Percentiles rank a stretch among this genome's conserved stretches.
Evolutionary conservation across 2,329 filamentous ascomycete genomes (phyloP).

Genomic region (Rhynchosporium secalis): DNA sequence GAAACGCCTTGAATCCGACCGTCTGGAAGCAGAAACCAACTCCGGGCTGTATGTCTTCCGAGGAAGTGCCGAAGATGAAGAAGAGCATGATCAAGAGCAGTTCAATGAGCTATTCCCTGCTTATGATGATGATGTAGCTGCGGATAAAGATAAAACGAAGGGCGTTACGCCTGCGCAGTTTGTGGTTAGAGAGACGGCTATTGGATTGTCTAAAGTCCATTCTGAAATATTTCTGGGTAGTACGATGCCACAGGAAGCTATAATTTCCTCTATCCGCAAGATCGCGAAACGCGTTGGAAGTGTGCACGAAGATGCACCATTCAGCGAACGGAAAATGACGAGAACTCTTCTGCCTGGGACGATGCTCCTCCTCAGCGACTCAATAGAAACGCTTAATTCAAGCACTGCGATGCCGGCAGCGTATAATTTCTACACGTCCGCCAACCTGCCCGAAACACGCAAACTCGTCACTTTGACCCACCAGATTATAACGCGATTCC

Average conservation of each 20-base stretch:
- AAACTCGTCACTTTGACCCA: conserved; percentile 70
- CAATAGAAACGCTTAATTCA: conserved; percentile 50
- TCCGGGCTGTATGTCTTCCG: conserved; percentile 81
- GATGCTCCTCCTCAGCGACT: conserved; percentile 64
- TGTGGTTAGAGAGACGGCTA: conserved; percentile 41
- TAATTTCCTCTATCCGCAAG: conserved; percentile 35
- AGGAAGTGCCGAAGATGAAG: conserved; percentile 73
- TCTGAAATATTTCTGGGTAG: conserved; percentile 42
- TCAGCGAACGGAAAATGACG: conserved; percentile 43
- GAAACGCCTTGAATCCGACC: conserved; percentile 71
- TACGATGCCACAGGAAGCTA: conserved; percentile 29
- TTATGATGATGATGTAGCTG: conserved; percentile 55
- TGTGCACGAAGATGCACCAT: conserved; percentile 21
- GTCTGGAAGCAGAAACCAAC: conserved; percentile 70
- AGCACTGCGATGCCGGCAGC: conserved; percentile 43
- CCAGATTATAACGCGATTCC: conserved; percentile 70
- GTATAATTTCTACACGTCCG: conserved; percentile 89
- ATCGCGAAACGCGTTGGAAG: conserved; percentile 34
- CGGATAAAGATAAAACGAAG: conserved; percentile 21
- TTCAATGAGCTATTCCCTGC: conserved; percentile 80
- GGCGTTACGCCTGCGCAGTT: conserved; percentile 16
- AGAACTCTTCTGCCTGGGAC: conserved; percentile 64
- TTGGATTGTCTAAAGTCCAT: conserved; percentile 63
- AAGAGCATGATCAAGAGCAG: conserved; percentile 72
- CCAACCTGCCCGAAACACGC: conserved; percentile 74